Base-by-base conservation (phyloP, 768 basidiomycete species). In the Galerina sulciceps region DNA sequence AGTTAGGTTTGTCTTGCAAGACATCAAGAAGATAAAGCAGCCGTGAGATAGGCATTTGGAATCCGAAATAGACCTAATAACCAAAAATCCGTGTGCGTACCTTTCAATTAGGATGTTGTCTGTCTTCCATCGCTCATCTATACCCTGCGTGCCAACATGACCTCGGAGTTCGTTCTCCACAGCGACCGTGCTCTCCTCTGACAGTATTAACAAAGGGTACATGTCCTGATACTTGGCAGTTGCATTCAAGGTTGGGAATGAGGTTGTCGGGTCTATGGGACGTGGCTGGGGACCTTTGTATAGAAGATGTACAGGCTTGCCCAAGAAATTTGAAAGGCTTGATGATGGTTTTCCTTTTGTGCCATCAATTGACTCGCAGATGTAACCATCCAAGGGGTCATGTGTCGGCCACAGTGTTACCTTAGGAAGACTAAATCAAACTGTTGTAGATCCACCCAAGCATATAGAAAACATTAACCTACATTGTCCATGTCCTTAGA, bases 151-250 rank as follows among this genome's bases (percentile, higher is more conserved):
- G 46, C 82, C 83, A 38, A 82, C 78, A 69, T 80, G 76, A 45
- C 65, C 66, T 61, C 77, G 75, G 49, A 85, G 70, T 45, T 80
- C 79, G 53, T 75, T 71, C 62, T 86, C 79, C 35, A 91, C 69
- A 36, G 78, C 78, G 26, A 55, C 67, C 62, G 87, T 77, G 65
- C 85, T 88, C 73, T 93, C 87, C 68, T 88, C 83, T 20, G 87
- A 88, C 23, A 89, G 74, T 6, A 93, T 65, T 35, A 90, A 72
- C 48, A 93, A 65, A 1, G 91, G 90, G 67, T 84, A 93, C 54
- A 83, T 85, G 60, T 92, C 91, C 70, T 91, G 88, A 68, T 81
- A 90, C 58, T 81, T 75, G 4, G 83, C 74, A 13, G 79, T 81
- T 3, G 83, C 84, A 26, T 81, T 72, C 50, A 91, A 72, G n/a